Conservation (phyloP, 306 rosid species). For the Mimosa bimucronata region DNA sequence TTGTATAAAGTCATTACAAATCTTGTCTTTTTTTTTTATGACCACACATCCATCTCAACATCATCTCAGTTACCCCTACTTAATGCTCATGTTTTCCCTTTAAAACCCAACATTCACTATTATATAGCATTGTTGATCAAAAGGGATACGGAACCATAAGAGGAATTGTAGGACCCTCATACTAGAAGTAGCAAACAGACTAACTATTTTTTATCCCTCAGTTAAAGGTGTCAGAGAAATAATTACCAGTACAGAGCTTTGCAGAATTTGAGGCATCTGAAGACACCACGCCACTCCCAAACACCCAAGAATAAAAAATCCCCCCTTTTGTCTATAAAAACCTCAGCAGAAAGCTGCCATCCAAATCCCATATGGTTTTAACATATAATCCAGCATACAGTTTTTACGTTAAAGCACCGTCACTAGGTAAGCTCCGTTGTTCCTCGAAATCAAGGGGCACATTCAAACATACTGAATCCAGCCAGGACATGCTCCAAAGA, state of each 20-base stretch:
- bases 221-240: slow-evolving; percentile 6
- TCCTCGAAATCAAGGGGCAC: slow-evolving; percentile 6
- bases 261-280: not conserved
- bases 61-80: too few relatives aligned
- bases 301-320: not conserved
- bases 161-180: not conserved
- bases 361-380: slow-evolving; percentile 20
- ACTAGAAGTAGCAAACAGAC: not conserved
- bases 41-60: too few relatives aligned
- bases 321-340: not conserved
- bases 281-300: not conserved
- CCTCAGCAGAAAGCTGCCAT: not conserved
- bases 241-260: slow-evolving; percentile 7
- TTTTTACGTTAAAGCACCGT: slow-evolving; percentile 11
- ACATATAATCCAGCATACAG: slow-evolving; percentile 17
- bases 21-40: too few relatives aligned
- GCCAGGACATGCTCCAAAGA: slow-evolving; percentile 4
- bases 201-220: slow-evolving; percentile 7
- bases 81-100: too few relatives aligned
- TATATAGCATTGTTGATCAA: too few relatives aligned
- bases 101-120: too few relatives aligned
- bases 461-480: slow-evolving; percentile 26
- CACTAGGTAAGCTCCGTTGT: slow-evolving; percentile 19
- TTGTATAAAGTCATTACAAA: too few relatives aligned
- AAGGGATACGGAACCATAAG: not conserved